These are phyloP conservation scores for Pseudoturritis turrita DNA, from an alignment of 345 rosid species.

Conservation along the genomic window DNA sequence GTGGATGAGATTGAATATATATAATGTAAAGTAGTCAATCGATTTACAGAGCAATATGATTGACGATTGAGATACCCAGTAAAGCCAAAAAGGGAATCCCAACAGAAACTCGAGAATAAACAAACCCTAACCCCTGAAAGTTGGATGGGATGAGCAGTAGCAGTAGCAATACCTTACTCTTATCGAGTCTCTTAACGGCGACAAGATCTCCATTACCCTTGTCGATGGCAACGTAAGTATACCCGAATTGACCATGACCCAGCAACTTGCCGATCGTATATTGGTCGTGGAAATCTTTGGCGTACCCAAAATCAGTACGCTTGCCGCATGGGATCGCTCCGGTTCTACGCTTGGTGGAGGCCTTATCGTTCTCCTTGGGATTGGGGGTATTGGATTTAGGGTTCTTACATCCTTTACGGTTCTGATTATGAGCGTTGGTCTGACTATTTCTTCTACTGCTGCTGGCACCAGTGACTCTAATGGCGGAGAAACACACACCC, in stretches of 20 bases:
- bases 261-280: conserved; percentile 65
- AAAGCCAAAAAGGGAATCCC: background rate
- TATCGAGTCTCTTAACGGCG: conserved; percentile 83
- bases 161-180: conserved; percentile 53
- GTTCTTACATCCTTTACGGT: conserved; percentile 9
- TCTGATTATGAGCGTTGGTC: background rate
- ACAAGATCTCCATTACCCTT: conserved; percentile 69
- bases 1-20: background rate
- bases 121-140: background rate
- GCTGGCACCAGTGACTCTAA: conserved; percentile 57
- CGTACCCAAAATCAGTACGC: conserved; percentile 75
- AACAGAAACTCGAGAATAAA: no score
- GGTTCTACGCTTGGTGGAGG: conserved; percentile 18
- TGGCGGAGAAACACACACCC: conserved; percentile 35
- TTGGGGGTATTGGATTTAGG: background rate
- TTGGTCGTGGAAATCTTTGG: conserved; percentile 55
- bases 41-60: background rate
- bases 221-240: conserved; percentile 75
- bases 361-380: conserved; percentile 5
- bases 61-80: background rate
- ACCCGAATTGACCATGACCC: conserved; percentile 96
- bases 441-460: conserved; percentile 38
- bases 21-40: background rate
- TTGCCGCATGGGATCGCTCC: conserved; percentile 60
- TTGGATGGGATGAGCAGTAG: background rate